These are phyloP conservation scores for Lepidium sativum DNA, from an alignment of 345 rosid genomes.

Conservation along the genomic window DNA sequence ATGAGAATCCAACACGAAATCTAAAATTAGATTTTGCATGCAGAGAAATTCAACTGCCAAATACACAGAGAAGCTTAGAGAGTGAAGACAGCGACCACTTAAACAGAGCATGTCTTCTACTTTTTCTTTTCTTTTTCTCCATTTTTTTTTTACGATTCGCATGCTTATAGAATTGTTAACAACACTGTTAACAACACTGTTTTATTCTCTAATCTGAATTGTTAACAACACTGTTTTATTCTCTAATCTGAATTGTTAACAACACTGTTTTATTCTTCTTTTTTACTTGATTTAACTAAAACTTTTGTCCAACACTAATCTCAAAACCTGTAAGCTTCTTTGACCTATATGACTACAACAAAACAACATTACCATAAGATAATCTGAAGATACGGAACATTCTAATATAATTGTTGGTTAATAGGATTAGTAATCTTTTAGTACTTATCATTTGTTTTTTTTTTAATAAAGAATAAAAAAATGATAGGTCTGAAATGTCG, in stretches of 20 bases:
- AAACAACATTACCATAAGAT: neutral
- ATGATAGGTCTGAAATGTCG: slow-evolving; percentile 23
- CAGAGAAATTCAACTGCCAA: slow-evolving; percentile 29
- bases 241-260: too few species aligned
- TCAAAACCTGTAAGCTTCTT: slow-evolving; percentile 15
- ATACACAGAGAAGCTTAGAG: slow-evolving; percentile 26
- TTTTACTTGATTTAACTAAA: neutral
- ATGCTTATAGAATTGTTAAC: too few species aligned
- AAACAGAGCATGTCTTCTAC: slow-evolving; percentile 23
- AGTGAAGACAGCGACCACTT: slow-evolving; percentile 31
- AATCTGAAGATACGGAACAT: slow-evolving; percentile 1
- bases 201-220: too few species aligned
- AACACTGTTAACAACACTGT: too few species aligned
- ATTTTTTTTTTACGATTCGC: slow-evolving; percentile 10
- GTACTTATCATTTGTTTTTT: too few species aligned
- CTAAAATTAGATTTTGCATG: slow-evolving; percentile 34
- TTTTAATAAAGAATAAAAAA: too few species aligned
- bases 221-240: too few species aligned
- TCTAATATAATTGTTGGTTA: neutral
- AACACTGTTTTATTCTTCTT: too few species aligned
- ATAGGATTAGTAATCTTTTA: neutral
- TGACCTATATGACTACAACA: neutral
- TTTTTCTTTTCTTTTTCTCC: neutral
- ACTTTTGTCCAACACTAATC: slow-evolving; percentile 9
- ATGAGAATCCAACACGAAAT: slow-evolving; percentile 33